These are phyloP conservation scores for Guadua angustifolia DNA, from an alignment of 176 grass and related monocot genomes.

Conservation along the genomic window DNA sequence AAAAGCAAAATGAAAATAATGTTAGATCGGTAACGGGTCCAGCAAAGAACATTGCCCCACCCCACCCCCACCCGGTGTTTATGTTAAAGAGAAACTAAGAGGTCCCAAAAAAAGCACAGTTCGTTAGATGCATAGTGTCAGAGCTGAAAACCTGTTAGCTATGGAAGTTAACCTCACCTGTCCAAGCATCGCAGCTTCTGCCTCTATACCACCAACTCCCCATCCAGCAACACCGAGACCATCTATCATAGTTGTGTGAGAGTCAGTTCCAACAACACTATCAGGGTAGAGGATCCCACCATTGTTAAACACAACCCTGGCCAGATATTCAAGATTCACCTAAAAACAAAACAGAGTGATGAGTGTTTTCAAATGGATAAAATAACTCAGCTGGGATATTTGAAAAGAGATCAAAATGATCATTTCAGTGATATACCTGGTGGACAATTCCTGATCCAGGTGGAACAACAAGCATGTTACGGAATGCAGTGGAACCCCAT, in stretches of 20 bases:
- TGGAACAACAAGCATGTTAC: constrained; percentile 99
- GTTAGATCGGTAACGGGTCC: not conserved
- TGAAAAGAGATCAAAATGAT: constrained; percentile 13
- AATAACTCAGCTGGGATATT: constrained; percentile 24
- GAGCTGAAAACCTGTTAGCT: constrained; percentile 1
- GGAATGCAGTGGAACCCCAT: constrained; percentile 93
- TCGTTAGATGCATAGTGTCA: constrained; percentile 2
- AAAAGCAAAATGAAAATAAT: not conserved
- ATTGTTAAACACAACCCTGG: constrained; percentile 89
- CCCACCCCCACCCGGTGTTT: no score
- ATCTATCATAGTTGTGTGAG: constrained; percentile 97
- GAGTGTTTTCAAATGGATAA: constrained; percentile 3
- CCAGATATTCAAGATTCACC: constrained; percentile 98
- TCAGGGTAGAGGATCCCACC: constrained; percentile 94
- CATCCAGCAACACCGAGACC: constrained; percentile 97
- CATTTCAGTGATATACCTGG: constrained; percentile 60
- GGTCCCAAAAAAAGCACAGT: not conserved
- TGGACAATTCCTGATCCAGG: constrained; percentile 98
- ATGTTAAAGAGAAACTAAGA: not conserved
- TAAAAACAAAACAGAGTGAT: constrained; percentile 40
- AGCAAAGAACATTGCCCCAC: not conserved
- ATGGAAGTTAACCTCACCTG: constrained; percentile 59
- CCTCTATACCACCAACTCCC: constrained; percentile 98
- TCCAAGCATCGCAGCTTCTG: constrained; percentile 96
- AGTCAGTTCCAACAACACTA: constrained; percentile 91